phyloP scores from a whole-genome alignment of 208 protist species.

The Vickermania spadyakhi region DNA sequence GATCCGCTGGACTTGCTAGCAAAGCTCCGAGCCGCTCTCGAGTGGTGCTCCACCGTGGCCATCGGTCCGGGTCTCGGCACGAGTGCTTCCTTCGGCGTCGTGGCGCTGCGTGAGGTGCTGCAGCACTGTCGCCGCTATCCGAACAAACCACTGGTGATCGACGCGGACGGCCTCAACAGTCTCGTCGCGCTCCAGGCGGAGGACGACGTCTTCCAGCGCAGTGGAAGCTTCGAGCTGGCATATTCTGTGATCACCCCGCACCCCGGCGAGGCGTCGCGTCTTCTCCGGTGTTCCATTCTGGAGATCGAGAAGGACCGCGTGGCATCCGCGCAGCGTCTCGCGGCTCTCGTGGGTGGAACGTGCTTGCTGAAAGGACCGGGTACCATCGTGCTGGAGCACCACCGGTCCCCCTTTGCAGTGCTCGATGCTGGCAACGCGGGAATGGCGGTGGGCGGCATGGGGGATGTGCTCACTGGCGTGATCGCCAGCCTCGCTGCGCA shows the following conservation, averaged over 20 bases:
- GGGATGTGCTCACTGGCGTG: conserved; percentile 71
- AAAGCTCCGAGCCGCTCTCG: conserved; percentile 16
- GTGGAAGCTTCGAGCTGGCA: conserved; percentile 4
- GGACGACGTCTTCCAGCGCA: background rate
- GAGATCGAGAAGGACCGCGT: conserved; percentile 71
- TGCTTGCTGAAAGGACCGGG: conserved; percentile 76
- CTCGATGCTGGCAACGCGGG: conserved; percentile 74
- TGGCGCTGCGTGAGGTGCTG: conserved; percentile 15
- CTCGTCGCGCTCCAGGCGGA: conserved; percentile 10
- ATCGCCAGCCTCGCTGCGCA: conserved; percentile 49
- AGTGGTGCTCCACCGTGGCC: conserved; percentile 42
- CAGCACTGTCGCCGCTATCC: conserved; percentile 18
- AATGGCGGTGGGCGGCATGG: conserved; percentile 82
- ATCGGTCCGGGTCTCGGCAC: conserved; percentile 62
- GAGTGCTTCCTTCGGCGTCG: conserved; percentile 16
- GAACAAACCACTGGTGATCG: conserved; percentile 45
- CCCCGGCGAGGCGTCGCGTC: conserved; percentile 57
- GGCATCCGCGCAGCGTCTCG: conserved; percentile 26
- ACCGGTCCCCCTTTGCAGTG: conserved; percentile 18
- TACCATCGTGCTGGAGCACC: conserved; percentile 31
- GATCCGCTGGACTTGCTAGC: conserved; percentile 1
- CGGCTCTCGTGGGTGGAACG: conserved; percentile 31
- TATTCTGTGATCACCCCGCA: conserved; percentile 70
- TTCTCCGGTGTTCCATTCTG: conserved; percentile 38
- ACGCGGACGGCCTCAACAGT: conserved; percentile 68